Percentiles rank a stretch among this genome's conserved stretches.
phyloP scores from a whole-genome alignment of 2,329 filamentous ascomycete genomes.

The Neurospora sp. region DNA sequence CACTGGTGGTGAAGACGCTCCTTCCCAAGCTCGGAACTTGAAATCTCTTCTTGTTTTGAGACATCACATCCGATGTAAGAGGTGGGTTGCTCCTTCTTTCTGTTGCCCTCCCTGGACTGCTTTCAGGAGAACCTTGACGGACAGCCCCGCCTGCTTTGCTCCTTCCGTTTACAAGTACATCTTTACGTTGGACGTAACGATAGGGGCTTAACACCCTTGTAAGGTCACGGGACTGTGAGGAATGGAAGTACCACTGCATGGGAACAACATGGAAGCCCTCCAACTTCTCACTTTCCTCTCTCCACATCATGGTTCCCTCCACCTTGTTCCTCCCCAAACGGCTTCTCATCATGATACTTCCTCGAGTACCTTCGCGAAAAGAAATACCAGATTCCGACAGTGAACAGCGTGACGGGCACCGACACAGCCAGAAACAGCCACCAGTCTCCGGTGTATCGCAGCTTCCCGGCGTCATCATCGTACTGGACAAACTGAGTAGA shows the following conservation, averaged over 20 bases:
- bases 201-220: not conserved
- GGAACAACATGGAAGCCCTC: not conserved
- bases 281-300: not conserved
- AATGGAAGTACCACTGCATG: not conserved
- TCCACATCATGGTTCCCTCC: not conserved
- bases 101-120: not conserved
- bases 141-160: no score
- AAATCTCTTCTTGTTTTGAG: not conserved
- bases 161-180: not conserved
- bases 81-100: not conserved
- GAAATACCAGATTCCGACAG: not conserved
- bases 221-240: not conserved
- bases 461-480: not conserved
- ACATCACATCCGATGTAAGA: not conserved
- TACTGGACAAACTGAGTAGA: not conserved
- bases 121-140: no score
- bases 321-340: not conserved
- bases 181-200: not conserved
- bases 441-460: not conserved
- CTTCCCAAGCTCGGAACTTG: not conserved
- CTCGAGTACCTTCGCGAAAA: not conserved
- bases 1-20: not conserved
- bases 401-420: not conserved
- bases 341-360: not conserved
- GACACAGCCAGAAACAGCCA: not conserved